Base-by-base conservation (phyloP, 306 rosid genomes). In the Gillenia trifoliata region DNA sequence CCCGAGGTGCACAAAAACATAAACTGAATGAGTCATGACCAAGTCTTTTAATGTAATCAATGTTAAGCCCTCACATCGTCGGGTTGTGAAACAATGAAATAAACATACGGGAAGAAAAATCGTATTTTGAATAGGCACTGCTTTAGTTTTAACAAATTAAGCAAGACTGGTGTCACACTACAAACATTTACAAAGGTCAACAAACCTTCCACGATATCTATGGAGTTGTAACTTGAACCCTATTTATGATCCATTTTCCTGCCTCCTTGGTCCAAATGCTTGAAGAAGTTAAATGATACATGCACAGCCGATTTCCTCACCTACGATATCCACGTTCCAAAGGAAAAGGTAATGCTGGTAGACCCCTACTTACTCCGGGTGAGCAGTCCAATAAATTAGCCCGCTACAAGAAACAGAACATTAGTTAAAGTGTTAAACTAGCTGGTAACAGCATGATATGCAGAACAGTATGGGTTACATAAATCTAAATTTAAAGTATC, bases 301-400 rank as follows among this genome's bases (percentile, higher is more conserved):
- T 43, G 54, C 73, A 63, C 82, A 71, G 70, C 59, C 50, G 73
- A 80, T 74, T 80, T 78, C 78, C 69, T 70, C 80, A 38, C 77
- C 57, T 74, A 72, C 56, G 72, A 72, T 69, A 52, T 74, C 57
- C 75, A 83, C 66, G 70, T 78, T 78, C 72, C 77, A 55, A 76
- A n/a, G 64, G 69, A 34, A 61, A 69, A 28, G 30, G 34, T 64
- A 78, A 64, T 36, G 33, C 43, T 71, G 49, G 56, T 78, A 65
- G n/a, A 41, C 74, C 59, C 83, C 77, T 59, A 28, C 70, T 88
- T 84, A 94, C 85, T 92, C 96, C 23, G 96, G 87, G 83, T 94
- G 99, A 79, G 86, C 69, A 78, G 99, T 91, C 99, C 99, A 94
- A 85, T 94, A 92, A 75, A 90, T 68, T 75, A 94, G 90, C 80